These are phyloP conservation scores for Pseudogymnoascus sp. DNA, from an alignment of 2,329 filamentous ascomycete species.

Conservation along the genomic window DNA sequence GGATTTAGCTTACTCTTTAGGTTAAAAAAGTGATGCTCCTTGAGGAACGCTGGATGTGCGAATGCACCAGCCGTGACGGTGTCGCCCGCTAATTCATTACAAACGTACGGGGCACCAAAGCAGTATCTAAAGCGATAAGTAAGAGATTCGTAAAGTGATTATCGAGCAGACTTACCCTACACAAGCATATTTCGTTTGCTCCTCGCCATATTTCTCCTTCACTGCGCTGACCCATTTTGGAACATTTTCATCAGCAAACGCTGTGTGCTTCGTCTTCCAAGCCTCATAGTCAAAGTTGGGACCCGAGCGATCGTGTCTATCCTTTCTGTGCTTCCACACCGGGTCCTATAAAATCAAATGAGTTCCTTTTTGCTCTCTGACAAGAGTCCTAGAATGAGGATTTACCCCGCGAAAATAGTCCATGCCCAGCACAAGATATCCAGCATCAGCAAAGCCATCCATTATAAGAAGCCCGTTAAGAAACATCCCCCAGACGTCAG, in stretches of 20 bases:
- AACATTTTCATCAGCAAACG: conserved; percentile 36
- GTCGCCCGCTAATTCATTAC: conserved; percentile 32
- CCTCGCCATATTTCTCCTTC: conserved; percentile 29
- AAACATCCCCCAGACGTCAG: conserved; percentile 39
- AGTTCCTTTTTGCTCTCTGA: neutral
- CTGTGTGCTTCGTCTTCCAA: conserved; percentile 40
- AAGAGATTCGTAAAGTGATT: neutral
- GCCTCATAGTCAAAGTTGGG: conserved; percentile 40
- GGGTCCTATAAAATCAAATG: conserved; percentile 30
- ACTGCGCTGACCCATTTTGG: conserved; percentile 38
- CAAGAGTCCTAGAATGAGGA: neutral
- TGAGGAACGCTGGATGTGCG: conserved; percentile 43
- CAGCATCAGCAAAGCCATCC: conserved; percentile 39
- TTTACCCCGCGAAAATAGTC: conserved; percentile 40
- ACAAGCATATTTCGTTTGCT: conserved; percentile 33
- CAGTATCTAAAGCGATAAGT: conserved; percentile 28
- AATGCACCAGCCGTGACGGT: conserved; percentile 39
- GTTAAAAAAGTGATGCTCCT: conserved; percentile 38
- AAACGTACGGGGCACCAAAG: conserved; percentile 39
- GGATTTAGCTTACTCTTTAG: conserved; percentile 28
- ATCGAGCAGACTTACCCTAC: conserved; percentile 28
- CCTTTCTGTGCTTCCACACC: conserved; percentile 34
- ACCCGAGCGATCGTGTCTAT: conserved; percentile 27
- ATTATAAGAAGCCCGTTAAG: conserved; percentile 38
- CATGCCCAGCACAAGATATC: conserved; percentile 36